Evolutionary conservation across 2,329 filamentous ascomycete species (phyloP), one percentile per base, ranked within the genome.

Genomic region (Fragosphaeria purpurea): DNA sequence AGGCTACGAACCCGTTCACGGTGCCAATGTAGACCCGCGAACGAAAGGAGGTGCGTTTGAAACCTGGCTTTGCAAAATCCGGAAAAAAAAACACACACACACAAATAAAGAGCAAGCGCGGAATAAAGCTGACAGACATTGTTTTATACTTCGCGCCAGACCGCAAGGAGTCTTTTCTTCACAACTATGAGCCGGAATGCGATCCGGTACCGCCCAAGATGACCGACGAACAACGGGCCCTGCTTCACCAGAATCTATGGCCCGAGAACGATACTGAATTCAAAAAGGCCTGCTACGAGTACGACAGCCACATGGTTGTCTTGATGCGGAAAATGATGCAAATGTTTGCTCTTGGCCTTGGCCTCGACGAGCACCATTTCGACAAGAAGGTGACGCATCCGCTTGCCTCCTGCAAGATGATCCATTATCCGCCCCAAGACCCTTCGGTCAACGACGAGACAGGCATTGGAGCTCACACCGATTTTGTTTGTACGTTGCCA

Each of bases 111-210:
- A 22, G 12, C 13, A 44, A 31, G 42, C 10, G 7, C 32, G 7
- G 11, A 44, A 22, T 22, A 32, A 6, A 44, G 7, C 46, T 50
- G 22, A 22, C 22, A 22, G 22, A 22, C 10, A 52, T 40, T 32
- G 1, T 11, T 33, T 11, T 7, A 7, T 37, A 37, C 35, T 11
- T n/a, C 30, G 34, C 6, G 30, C 4, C 37, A 55, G 53, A 53
- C 41, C 53, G 53, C 34, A 55, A 55, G 48, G 53, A 53, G 34
- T 55, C 53, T 4, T 55, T 55, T 34, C 45, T 55, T 11, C 47
- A 55, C 48, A 55, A 53, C 37, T 55, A 46, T 32, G 51, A 55
- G 37, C 51, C 53, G 7, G 51, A 45, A 34, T 48, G 42, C 11
- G 53, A 55, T 7, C 44, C 51, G 7, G 41, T 54, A n/a, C 45